Percentiles rank a stretch among this genome's conserved stretches.
Conservation (phyloP, 2,329 filamentous ascomycete species). For the Graphilbum ipis-grandicollis region DNA sequence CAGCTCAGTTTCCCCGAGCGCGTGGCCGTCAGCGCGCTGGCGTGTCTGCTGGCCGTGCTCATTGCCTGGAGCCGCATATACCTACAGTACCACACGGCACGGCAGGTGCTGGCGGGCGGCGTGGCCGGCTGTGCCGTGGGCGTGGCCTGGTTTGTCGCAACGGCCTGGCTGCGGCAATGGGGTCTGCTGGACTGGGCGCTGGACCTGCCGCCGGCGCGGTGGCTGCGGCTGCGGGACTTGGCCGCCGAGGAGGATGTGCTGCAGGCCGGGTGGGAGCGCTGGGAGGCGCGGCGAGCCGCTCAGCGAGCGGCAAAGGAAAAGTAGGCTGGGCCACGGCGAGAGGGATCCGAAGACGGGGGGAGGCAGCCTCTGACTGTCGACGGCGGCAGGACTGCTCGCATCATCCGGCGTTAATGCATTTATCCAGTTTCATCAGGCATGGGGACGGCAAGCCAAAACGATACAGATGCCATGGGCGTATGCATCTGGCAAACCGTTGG, state of each 20-base stretch:
- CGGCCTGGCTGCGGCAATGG: conserved; percentile 42
- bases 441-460: too few species aligned
- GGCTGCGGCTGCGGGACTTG: conserved; percentile 64
- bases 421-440: too few species aligned
- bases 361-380: too few species aligned
- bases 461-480: too few species aligned
- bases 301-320: conserved; percentile 17
- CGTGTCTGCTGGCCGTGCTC: conserved; percentile 40
- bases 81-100: conserved; percentile 77
- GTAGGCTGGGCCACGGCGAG: conserved; percentile 17
- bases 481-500: too few species aligned
- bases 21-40: conserved; percentile 31
- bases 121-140: conserved; percentile 55
- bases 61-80: conserved; percentile 80
- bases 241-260: conserved; percentile 75
- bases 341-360: too few species aligned
- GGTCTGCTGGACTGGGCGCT: conserved; percentile 61
- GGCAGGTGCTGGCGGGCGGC: conserved; percentile 71
- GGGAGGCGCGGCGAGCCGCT: conserved; percentile 41
- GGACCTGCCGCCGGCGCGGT: conserved; percentile 43
- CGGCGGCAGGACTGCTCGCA: too few species aligned
- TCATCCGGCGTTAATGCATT: too few species aligned
- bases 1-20: conserved; percentile 33
- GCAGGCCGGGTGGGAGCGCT: conserved; percentile 87
- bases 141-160: conserved; percentile 61